These are phyloP conservation scores for Lasiodiplodia gonubiensis DNA, from an alignment of 2,329 filamentous ascomycete species.

Conservation along the genomic window DNA sequence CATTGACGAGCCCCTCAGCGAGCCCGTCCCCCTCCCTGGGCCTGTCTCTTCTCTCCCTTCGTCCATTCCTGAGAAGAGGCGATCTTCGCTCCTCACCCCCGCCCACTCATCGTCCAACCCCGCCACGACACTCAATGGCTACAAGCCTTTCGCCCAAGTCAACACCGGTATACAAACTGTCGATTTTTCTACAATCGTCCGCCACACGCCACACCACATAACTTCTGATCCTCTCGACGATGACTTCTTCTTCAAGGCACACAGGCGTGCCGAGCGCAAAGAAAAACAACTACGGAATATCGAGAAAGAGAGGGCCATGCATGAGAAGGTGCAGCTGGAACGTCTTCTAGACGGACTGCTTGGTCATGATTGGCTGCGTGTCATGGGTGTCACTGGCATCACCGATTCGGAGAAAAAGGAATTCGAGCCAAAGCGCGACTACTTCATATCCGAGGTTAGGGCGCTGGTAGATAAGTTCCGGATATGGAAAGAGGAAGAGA, in stretches of 20 bases:
- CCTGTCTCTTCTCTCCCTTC: constrained; percentile 3
- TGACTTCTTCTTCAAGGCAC: constrained; percentile 61
- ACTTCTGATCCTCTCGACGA: constrained; percentile 62
- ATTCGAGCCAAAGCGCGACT: constrained; percentile 82
- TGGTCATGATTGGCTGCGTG: constrained; percentile 88
- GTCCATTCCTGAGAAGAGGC: constrained; percentile 14
- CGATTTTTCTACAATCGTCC: constrained; percentile 49
- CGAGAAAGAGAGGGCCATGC: constrained; percentile 68
- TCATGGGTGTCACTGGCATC: constrained; percentile 85
- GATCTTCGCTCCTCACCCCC: constrained; percentile 4
- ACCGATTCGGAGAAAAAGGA: constrained; percentile 85
- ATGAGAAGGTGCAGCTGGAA: constrained; percentile 70
- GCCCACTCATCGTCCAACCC: constrained; percentile 19
- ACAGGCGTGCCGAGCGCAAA: constrained; percentile 66
- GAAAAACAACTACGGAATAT: constrained; percentile 73
- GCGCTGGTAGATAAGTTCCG: constrained; percentile 85
- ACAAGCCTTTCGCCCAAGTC: constrained; percentile 29
- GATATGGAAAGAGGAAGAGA: constrained; percentile 88
- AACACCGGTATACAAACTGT: constrained; percentile 43
- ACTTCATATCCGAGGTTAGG: constrained; percentile 84
- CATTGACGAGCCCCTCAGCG: constrained; percentile 60
- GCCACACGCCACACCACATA: constrained; percentile 41
- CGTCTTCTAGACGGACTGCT: constrained; percentile 79
- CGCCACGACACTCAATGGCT: constrained; percentile 22
- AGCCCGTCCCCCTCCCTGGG: neutral